A percentile compares a stretch with the other conserved stretches of the same genome.
These are phyloP conservation scores for Boletus barrowsii DNA, from an alignment of 768 basidiomycete species.

Conservation along the genomic window DNA sequence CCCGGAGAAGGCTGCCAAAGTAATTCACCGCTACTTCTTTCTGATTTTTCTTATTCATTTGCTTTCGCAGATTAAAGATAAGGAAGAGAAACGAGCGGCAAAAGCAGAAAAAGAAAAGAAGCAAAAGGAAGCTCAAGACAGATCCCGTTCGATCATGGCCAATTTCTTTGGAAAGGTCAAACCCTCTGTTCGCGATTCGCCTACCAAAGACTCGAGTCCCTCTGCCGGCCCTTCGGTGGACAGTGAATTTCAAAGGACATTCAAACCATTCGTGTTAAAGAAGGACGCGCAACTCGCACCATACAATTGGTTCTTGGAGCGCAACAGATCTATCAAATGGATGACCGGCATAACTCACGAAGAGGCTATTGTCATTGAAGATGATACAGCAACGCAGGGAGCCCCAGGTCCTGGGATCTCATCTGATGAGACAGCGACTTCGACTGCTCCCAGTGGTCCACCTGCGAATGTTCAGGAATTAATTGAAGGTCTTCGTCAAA, in stretches of 20 bases:
- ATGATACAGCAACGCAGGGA: constrained; percentile 21
- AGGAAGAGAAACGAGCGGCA: constrained; percentile 61
- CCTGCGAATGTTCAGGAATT: constrained; percentile 13
- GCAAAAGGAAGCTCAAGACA: constrained; percentile 65
- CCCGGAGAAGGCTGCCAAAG: constrained; percentile 46
- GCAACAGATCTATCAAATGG: constrained; percentile 23
- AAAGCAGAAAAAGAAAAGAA: constrained; percentile 72
- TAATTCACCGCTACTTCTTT: constrained; percentile 6
- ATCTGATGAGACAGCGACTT: not conserved
- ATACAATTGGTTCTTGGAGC: constrained; percentile 59
- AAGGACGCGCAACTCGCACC: constrained; percentile 73
- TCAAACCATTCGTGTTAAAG: constrained; percentile 78
- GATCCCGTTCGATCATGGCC: constrained; percentile 71
- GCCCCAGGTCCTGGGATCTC: constrained; percentile 4
- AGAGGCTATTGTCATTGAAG: constrained; percentile 62
- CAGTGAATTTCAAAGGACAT: constrained; percentile 70
- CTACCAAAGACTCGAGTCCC: constrained; percentile 26
- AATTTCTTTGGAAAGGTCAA: constrained; percentile 75
- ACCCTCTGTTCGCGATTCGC: constrained; percentile 21
- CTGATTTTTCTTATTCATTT: constrained; percentile 3
- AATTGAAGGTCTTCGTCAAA: constrained; percentile 32
- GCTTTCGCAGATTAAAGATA: constrained; percentile 58
- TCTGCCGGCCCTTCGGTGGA: constrained; percentile 35
- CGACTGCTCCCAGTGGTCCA: not conserved
- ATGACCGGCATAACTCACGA: constrained; percentile 27